Conservation (phyloP, 257 asterid genomes). For the Solanum pimpinellifolium region DNA sequence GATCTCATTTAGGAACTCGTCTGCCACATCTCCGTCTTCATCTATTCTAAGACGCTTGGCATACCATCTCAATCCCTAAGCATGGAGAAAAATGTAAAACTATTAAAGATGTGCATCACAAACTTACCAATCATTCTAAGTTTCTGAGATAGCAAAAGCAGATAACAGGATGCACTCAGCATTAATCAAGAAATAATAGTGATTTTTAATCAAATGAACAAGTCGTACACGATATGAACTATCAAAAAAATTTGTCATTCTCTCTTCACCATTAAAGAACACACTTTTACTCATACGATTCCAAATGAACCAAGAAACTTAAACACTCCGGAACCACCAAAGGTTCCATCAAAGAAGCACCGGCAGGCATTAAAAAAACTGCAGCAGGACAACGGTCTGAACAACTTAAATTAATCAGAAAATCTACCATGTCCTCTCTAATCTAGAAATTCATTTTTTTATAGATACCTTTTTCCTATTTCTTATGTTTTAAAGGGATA, state of each 20-base stretch:
- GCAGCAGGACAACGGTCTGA: not conserved
- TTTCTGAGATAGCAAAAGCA: not conserved
- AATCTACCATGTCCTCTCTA: not conserved
- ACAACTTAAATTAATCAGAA: not conserved
- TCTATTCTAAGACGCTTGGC: slow-evolving; percentile 69
- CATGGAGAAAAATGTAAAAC: not conserved
- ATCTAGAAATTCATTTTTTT: not conserved
- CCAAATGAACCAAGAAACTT: not conserved
- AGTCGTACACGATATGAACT: not conserved
- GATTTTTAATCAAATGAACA: not conserved
- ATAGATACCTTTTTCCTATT: not conserved
- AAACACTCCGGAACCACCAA: not conserved
- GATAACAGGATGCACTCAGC: not conserved
- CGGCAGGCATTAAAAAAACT: not conserved
- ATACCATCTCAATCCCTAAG: slow-evolving; percentile 88
- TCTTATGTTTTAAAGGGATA: not conserved
- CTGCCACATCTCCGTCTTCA: slow-evolving; percentile 96
- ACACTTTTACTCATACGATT: not conserved
- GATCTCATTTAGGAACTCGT: slow-evolving; percentile 79
- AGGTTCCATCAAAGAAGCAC: not conserved
- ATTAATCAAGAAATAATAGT: not conserved
- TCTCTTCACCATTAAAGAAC: not conserved
- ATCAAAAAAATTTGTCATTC: not conserved
- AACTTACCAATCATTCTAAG: not conserved
- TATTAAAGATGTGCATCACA: not conserved